Evolutionary conservation across 2,329 filamentous ascomycete species (phyloP).

Genomic region (Septoria petroselini): DNA sequence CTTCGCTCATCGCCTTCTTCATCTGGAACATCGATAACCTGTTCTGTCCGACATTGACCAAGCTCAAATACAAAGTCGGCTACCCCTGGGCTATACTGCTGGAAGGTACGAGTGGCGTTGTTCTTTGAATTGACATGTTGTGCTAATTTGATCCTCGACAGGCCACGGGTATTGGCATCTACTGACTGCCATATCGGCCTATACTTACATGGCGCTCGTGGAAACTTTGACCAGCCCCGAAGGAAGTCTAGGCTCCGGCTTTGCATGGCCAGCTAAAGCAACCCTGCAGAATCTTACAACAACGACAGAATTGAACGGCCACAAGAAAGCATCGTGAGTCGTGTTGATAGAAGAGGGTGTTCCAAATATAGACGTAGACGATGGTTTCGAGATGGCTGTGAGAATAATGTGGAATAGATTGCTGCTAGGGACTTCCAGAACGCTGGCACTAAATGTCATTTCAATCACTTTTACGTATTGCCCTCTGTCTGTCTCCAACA

Average conservation of each 20-base stretch:
- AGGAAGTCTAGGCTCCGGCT: conserved; percentile 22
- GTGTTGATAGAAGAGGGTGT: background rate
- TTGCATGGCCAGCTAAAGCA: conserved; percentile 28
- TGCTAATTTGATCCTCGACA: background rate
- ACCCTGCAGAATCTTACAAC: conserved; percentile 18
- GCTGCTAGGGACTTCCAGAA: too few relatives aligned
- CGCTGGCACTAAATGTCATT: too few relatives aligned
- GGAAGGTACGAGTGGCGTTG: conserved; percentile 53
- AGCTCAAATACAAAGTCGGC: conserved; percentile 63
- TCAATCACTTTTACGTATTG: too few relatives aligned
- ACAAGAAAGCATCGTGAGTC: background rate
- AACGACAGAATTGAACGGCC: background rate
- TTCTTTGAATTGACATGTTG: too few relatives aligned
- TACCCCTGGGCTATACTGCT: conserved; percentile 76
- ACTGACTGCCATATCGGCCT: conserved; percentile 57
- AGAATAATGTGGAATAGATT: too few relatives aligned
- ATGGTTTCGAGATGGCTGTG: too few relatives aligned
- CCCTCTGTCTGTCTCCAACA: too few relatives aligned
- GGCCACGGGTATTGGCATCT: conserved; percentile 73
- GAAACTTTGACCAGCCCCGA: conserved; percentile 27
- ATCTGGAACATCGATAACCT: conserved; percentile 77
- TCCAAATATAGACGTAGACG: too few relatives aligned
- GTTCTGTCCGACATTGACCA: conserved; percentile 67
- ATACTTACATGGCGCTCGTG: conserved; percentile 31
- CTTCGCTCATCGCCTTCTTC: conserved; percentile 54